Evolutionary conservation across 1,284 basidiomycete genomes (phyloP).

Genomic region (Cutaneotrichosporon cavernicola): DNA sequence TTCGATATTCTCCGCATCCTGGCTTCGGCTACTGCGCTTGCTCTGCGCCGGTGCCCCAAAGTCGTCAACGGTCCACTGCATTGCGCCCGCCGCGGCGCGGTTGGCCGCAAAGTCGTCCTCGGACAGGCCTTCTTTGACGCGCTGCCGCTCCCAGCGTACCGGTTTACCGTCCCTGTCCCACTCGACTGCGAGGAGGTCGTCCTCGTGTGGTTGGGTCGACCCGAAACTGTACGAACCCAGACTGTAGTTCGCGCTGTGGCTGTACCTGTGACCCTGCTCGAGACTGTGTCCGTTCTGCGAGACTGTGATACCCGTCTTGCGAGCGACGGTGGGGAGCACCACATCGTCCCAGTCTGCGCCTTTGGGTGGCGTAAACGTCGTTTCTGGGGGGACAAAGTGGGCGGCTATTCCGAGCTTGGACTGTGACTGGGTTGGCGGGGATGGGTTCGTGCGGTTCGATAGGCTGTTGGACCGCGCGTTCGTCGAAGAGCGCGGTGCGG

Average conservation of each 20-base stretch:
- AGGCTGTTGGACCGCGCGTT: neutral
- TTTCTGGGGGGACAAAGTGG: conserved; percentile 46
- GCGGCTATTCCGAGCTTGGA: conserved; percentile 37
- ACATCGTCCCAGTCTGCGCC: conserved; percentile 55
- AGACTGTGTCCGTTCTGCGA: neutral
- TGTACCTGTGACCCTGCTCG: neutral
- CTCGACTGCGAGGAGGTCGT: conserved; percentile 48
- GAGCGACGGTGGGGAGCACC: conserved; percentile 70
- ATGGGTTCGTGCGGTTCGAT: neutral
- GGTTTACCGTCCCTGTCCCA: conserved; percentile 49
- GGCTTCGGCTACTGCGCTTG: neutral
- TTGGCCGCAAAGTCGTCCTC: conserved; percentile 16
- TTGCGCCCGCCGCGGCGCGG: conserved; percentile 8
- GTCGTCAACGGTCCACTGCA: neutral
- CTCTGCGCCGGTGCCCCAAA: neutral
- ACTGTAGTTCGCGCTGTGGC: neutral
- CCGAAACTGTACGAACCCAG: neutral
- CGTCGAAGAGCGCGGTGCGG: neutral
- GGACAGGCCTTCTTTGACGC: neutral
- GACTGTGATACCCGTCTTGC: conserved; percentile 64
- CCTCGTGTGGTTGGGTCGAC: conserved; percentile 18
- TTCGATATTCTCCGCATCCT: neutral
- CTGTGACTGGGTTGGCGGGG: neutral
- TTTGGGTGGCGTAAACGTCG: conserved; percentile 47
- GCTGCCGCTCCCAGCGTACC: conserved; percentile 42